Evolutionary conservation across 2,329 filamentous ascomycete species (phyloP), one percentile per base, ranked within the genome.

Genomic region (Ascochyta rabiei): DNA sequence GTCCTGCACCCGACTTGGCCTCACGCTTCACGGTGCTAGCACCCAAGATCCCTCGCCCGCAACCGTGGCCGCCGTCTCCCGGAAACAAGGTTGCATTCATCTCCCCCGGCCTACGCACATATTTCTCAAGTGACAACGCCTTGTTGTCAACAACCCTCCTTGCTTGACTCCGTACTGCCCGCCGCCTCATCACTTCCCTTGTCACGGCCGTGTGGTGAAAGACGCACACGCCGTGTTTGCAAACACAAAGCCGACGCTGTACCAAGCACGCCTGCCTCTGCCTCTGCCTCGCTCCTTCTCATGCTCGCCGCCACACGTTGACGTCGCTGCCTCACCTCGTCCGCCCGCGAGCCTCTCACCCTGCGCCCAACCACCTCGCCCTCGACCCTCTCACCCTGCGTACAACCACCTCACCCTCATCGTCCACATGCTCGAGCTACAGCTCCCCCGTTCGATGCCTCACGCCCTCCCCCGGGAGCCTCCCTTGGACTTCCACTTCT

Each of bases 341-440:
- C 23, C 55, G 46, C 31, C n/a, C n/a, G n/a, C n/a, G n/a, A n/a
- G n/a, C 15, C 44, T 45, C 51, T 46, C 58, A 48, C 34, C 53
- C 33, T 59, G 40, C 30, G 30, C 34, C 39, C 15, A 33, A 43
- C 56, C 44, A 44, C 46, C 52, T 59, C 56, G 52, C 53, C 52
- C 19, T 53, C 50, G n/a, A n/a, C n/a, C 15, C 44, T 45, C 51
- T 46, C 58, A 48, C 34, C 53, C 33, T 59, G 40, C 30, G 30
- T 39, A 35, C 15, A 33, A 43, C 56, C 44, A 44, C 46, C 52
- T 59, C 56, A 53, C 53, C 52, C 19, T 53, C 50, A 48, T 57
- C 71, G 64, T 60, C 67, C 67, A 61, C 60, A 76, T 76, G 73
- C 71, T 75, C 64, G 71, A 75, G 68, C 68, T 76, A 73, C 72